phyloP scores from a whole-genome alignment of 257 asterid species.

The Solanum piurae region DNA sequence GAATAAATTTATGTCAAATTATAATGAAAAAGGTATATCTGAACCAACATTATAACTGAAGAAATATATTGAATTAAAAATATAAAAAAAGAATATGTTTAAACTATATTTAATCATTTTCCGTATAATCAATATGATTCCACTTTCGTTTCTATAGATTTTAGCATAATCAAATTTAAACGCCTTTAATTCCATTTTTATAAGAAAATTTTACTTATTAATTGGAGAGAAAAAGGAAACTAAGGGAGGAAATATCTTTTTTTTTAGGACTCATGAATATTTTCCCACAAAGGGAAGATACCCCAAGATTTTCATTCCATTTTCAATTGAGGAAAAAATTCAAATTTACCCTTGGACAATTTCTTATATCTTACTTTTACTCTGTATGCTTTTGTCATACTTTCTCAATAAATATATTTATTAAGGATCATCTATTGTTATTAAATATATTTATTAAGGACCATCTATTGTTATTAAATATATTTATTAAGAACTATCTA shows the following conservation, averaged over 20 bases:
- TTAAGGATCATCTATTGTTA: too few species aligned
- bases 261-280: neutral
- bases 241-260: neutral
- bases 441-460: neutral
- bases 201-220: neutral
- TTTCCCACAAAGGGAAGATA: neutral
- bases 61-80: too few species aligned
- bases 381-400: too few species aligned
- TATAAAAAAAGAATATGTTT: too few species aligned
- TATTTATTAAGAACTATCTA: too few species aligned
- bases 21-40: too few species aligned
- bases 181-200: neutral
- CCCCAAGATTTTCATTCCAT: neutral
- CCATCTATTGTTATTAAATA: too few species aligned
- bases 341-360: neutral
- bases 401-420: neutral
- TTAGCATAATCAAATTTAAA: neutral
- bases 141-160: neutral
- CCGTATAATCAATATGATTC: too few species aligned
- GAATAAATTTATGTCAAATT: too few species aligned
- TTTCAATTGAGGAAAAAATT: neutral
- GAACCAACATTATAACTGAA: too few species aligned
- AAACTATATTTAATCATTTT: neutral
- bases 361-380: neutral
- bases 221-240: neutral